Evolutionary conservation across 495 filamentous ascomycete species (phyloP), one percentile per base, ranked within the genome.

Genomic region (Clavariopsis aquatica): DNA sequence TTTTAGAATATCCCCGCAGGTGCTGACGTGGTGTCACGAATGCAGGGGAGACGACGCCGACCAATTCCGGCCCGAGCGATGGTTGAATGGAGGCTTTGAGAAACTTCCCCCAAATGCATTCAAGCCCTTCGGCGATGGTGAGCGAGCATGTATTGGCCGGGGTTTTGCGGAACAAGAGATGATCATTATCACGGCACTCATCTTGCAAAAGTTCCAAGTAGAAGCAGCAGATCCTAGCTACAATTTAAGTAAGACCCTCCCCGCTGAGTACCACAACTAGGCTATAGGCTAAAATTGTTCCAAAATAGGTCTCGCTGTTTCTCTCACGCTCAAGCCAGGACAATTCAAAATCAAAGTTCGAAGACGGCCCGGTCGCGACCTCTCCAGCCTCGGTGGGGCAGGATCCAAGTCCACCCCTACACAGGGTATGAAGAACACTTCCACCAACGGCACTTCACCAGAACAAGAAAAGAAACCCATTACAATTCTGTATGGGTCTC

Each of bases 191-290:
- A 51, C 60, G n/a, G 49, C 64, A 8, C 28, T 62, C 1, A 60
- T 65, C 17, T 34, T 65, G 13, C 62, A 65, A 27, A 58, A 59
- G 7, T 64, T 64, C 31, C 55, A 69, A 22, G 31, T 69, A 17
- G 57, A 64, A 54, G 60, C 52, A 51, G 54, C 54, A 5, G 62
- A 69, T 51, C 66, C 66, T 10, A 54, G 24, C 34, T 69, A 69
- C 26, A 0, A 60, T 19, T 31, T 68, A 22, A 24, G 53, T 52
- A 43, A 13, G 62, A 57, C 10, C 49, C 20, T 24, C 19, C 17
- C 20, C 41, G n/a, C 34, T 1, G 6, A 36, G 41, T 6, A 47
- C 20, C n/a, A n/a, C n/a, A n/a, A n/a, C n/a, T n/a, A n/a, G n/a
- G n/a, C n/a, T n/a, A 47, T n/a, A 47, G 7, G 49, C 34, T 49